Conservation (phyloP, 2,329 filamentous ascomycete genomes). For the Myriosclerotinia curreyana region DNA sequence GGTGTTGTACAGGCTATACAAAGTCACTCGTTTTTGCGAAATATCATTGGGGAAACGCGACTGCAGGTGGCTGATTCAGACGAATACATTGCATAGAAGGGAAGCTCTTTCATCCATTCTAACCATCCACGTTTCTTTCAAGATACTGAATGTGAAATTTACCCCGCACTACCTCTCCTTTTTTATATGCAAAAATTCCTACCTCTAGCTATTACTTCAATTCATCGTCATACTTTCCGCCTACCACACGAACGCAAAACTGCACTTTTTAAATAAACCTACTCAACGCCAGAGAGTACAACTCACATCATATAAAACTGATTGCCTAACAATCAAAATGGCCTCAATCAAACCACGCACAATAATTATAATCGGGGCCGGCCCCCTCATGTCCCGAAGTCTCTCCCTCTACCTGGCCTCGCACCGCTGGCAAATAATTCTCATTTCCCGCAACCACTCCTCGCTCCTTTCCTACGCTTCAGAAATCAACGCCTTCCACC, state of each 20-base stretch:
- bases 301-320: neutral
- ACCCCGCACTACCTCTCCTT: constrained; percentile 6
- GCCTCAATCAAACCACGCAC: constrained; percentile 10
- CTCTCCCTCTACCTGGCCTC: constrained; percentile 20
- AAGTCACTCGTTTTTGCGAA: no score
- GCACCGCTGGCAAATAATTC: constrained; percentile 16
- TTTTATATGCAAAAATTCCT: neutral
- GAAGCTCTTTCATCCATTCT: constrained; percentile 1
- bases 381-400: constrained; percentile 19
- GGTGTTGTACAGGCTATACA: neutral
- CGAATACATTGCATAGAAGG: neutral
- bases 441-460: constrained; percentile 4
- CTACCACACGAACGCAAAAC: neutral
- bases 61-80: neutral
- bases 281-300: neutral
- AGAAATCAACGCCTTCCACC: constrained; percentile 9
- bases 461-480: neutral
- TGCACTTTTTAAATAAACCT: neutral
- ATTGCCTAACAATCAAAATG: neutral
- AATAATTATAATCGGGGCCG: constrained; percentile 15
- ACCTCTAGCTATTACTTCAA: neutral
- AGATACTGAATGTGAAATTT: neutral
- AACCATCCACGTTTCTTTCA: neutral
- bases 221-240: neutral
- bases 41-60: neutral